Percentiles rank a stretch among this genome's conserved stretches.
These are phyloP conservation scores for Phialophora chinensis DNA, from an alignment of 2,329 filamentous ascomycete species.

Conservation along the genomic window DNA sequence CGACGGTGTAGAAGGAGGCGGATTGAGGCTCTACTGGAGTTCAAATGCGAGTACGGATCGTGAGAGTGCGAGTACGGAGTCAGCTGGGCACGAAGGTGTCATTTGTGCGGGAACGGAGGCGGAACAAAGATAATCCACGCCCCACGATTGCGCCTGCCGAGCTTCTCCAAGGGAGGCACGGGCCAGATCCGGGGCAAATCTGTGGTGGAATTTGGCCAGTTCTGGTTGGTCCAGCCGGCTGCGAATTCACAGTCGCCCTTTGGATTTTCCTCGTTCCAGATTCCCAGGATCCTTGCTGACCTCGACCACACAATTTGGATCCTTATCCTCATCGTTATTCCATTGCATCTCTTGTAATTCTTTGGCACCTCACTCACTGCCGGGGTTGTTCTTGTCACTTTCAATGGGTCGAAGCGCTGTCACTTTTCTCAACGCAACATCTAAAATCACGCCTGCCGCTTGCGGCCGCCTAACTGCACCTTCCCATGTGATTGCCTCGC, in stretches of 20 bases:
- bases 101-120: conserved; percentile 4
- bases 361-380: background rate
- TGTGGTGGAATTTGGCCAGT: conserved; percentile 8
- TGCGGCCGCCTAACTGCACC: conserved; percentile 14
- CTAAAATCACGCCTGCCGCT: conserved; percentile 24
- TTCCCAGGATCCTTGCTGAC: conserved; percentile 18
- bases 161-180: conserved; percentile 6
- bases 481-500: conserved; percentile 31
- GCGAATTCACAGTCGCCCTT: background rate
- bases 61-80: background rate
- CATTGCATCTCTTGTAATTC: background rate
- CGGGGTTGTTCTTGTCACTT: conserved; percentile 21
- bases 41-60: background rate
- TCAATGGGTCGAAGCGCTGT: conserved; percentile 39
- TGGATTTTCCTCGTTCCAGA: conserved; percentile 3
- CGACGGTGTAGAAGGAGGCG: background rate
- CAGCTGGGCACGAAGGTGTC: background rate
- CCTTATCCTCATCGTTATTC: background rate
- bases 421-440: conserved; percentile 20
- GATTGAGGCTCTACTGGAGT: background rate
- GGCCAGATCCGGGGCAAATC: conserved; percentile 18
- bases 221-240: conserved; percentile 5
- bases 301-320: conserved; percentile 1
- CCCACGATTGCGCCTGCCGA: conserved; percentile 1
- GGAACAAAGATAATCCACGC: conserved; percentile 19